These are phyloP conservation scores for Rhizoclosmatium sp. DNA, from an alignment of 192 early-diverging fungal genomes.

Conservation along the genomic window DNA sequence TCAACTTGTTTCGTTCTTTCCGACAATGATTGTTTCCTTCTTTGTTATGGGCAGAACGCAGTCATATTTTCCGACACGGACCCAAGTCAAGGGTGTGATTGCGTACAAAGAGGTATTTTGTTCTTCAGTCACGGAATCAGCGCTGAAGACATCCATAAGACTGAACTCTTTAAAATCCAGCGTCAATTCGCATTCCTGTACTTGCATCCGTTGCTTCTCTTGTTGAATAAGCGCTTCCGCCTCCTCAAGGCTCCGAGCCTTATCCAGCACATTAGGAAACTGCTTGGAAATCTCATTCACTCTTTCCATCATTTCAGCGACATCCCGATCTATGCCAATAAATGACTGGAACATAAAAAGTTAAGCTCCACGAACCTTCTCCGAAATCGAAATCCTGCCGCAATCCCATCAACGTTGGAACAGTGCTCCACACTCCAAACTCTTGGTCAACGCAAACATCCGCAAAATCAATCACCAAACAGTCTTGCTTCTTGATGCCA, in stretches of 20 bases:
- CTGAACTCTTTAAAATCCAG: slow-evolving; percentile 3
- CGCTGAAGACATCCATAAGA: slow-evolving; percentile 10
- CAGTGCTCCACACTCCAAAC: slow-evolving; percentile 61
- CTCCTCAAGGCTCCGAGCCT: slow-evolving; percentile 9
- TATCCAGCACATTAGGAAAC: neutral
- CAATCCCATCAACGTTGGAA: slow-evolving; percentile 85
- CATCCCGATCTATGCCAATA: neutral
- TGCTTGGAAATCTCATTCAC: neutral
- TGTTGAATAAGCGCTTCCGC: neutral
- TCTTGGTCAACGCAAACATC: slow-evolving; percentile 64
- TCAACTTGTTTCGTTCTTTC: neutral
- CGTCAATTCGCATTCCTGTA: slow-evolving; percentile 7
- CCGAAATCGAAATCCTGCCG: slow-evolving; percentile 49
- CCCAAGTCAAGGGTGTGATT: slow-evolving; percentile 13
- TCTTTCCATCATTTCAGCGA: slow-evolving; percentile 10
- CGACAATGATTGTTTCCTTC: neutral
- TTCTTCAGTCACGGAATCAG: neutral
- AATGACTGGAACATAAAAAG: neutral
- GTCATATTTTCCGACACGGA: slow-evolving; percentile 11
- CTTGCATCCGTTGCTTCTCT: neutral
- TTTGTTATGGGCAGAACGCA: slow-evolving; percentile 1
- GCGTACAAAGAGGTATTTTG: neutral
- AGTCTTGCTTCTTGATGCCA: slow-evolving; percentile 70
- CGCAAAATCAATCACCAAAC: slow-evolving; percentile 86
- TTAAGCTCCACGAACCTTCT: slow-evolving; percentile 22